phyloP scores from a whole-genome alignment of 129 eudicot species.

The Flaveria linearis region DNA sequence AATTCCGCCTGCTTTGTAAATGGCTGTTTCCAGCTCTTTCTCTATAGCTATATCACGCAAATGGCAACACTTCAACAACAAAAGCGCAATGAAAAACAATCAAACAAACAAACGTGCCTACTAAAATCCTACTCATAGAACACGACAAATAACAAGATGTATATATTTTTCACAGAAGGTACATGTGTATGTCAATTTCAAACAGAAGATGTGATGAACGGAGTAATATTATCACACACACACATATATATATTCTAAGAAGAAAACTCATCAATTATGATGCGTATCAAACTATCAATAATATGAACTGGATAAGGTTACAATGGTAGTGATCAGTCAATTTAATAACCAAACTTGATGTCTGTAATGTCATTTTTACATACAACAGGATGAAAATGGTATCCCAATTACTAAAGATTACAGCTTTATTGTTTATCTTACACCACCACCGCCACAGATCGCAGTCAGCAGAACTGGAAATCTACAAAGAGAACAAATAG shows the following conservation, averaged over 20 bases:
- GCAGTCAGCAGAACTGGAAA: constrained; percentile 51
- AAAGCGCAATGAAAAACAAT: neutral
- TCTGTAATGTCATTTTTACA: constrained; percentile 15
- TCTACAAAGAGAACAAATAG: constrained; percentile 42
- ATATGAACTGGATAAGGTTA: neutral
- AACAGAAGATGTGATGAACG: neutral
- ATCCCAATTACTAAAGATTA: constrained; percentile 14
- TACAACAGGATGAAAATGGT: neutral
- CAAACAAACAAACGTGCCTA: too few species aligned
- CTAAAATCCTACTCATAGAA: too few species aligned
- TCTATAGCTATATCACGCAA: constrained; percentile 70
- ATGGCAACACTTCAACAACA: constrained; percentile 26
- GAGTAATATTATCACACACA: neutral
- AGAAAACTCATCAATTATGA: neutral
- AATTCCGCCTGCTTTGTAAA: constrained; percentile 87
- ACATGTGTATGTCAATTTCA: neutral
- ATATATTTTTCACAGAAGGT: neutral
- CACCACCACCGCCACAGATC: constrained; percentile 41
- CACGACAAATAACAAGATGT: neutral
- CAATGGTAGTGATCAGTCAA: neutral
- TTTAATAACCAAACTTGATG: constrained; percentile 13
- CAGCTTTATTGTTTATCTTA: neutral
- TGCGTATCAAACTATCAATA: neutral
- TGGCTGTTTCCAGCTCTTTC: constrained; percentile 78
- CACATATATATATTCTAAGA: neutral